Evolutionary conservation across 2,329 filamentous ascomycete genomes (phyloP).

Genomic region (Diaporthe helianthi): DNA sequence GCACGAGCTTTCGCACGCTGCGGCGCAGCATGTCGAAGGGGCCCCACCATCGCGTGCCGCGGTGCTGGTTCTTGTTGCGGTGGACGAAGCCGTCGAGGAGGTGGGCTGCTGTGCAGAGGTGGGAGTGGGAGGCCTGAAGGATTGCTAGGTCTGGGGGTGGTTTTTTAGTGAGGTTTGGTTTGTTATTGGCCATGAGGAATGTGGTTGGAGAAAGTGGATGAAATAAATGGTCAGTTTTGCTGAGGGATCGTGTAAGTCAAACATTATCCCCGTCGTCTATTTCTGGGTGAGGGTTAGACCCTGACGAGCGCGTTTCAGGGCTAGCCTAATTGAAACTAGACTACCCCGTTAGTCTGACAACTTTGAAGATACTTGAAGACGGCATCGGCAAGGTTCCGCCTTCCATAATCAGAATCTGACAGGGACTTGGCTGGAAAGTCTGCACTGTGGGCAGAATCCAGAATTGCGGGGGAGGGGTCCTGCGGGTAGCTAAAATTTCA

Average conservation of each 20-base stretch:
- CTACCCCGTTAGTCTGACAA: not conserved
- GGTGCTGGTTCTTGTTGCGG: slow-evolving; percentile 93
- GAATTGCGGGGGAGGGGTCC: slow-evolving; percentile 34
- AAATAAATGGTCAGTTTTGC: not conserved
- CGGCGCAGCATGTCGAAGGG: slow-evolving; percentile 76
- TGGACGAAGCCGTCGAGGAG: slow-evolving; percentile 77
- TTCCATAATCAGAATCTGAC: slow-evolving; percentile 2
- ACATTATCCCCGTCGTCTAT: not conserved
- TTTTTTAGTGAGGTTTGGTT: not conserved
- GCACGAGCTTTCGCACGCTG: slow-evolving; percentile 62
- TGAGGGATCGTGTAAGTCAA: not conserved
- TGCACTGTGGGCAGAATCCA: slow-evolving; percentile 18
- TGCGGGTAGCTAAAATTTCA: slow-evolving; percentile 34
- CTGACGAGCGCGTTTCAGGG: not conserved
- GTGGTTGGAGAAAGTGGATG: too few relatives aligned
- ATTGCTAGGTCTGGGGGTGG: not conserved
- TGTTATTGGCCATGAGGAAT: not conserved
- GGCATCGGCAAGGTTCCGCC: not conserved
- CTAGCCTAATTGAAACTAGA: not conserved
- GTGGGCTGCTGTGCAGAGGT: slow-evolving; percentile 51
- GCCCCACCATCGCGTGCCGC: slow-evolving; percentile 79
- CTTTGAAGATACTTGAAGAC: not conserved
- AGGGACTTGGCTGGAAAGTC: not conserved
- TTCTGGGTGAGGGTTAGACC: not conserved
- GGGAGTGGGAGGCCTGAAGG: slow-evolving; percentile 36